Conservation (phyloP, 441 rosid species). For the Bruguiera hainesii region DNA sequence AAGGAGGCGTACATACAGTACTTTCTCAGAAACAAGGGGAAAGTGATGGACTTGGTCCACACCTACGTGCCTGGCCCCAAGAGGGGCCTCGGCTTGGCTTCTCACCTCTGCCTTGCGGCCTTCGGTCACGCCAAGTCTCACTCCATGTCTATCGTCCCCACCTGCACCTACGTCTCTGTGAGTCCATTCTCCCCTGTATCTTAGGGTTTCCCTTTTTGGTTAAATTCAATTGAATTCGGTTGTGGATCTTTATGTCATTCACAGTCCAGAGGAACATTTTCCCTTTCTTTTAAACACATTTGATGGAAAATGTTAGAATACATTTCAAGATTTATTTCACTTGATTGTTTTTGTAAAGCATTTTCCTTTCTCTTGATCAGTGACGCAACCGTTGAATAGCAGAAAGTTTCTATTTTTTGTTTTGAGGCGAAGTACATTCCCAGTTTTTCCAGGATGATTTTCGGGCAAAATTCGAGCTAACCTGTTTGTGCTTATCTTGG, state of each 20-base stretch:
- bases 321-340: too few relatives aligned
- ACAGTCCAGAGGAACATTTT: too few relatives aligned
- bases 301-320: too few relatives aligned
- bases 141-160: constrained; percentile 59
- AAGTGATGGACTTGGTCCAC: constrained; percentile 66
- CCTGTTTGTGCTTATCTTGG: constrained; percentile 6
- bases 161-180: constrained; percentile 76
- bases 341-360: too few relatives aligned
- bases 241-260: too few relatives aligned
- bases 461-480: not conserved
- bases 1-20: constrained; percentile 60
- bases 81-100: constrained; percentile 72
- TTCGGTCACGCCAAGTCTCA: constrained; percentile 58
- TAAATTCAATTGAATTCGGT: too few relatives aligned
- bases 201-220: not conserved
- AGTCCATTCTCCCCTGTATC: constrained; percentile 10
- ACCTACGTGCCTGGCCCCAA: constrained; percentile 69
- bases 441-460: not conserved
- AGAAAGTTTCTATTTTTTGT: not conserved
- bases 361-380: not conserved
- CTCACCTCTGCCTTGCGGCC: constrained; percentile 68
- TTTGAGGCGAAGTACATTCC: not conserved
- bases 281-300: too few relatives aligned
- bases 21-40: constrained; percentile 42
- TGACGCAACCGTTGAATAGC: too few relatives aligned